Base-by-base conservation (phyloP, 441 rosid species). In the Theobroma grandiflorum region DNA sequence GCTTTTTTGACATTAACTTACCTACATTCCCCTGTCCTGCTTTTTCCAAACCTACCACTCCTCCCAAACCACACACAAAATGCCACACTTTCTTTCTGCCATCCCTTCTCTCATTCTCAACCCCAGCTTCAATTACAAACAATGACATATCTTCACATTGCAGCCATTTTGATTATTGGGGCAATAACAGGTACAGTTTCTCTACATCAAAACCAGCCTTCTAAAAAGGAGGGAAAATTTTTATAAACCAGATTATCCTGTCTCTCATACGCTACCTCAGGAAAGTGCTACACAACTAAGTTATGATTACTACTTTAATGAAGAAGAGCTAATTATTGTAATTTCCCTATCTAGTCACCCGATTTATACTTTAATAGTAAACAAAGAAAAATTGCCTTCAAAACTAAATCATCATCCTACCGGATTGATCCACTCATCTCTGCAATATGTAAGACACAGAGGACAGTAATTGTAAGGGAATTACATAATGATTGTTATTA, bases 121-220 rank as follows among this genome's bases (percentile, higher is more conserved):
- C 40, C 52, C n/a, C 55, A 69, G 11, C 57, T 69, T 69, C 35
- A 67, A 67, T 67, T 45, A 69, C 6, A 45, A 69, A 43, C 53
- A 67, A 67, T n/a, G 22, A 42, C 53, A 20, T 43, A 26, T n/a
- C 62, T 68, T 22, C 53, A 42, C 9, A 68, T 12, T 45, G 73
- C 3, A 49, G 43, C 22, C 43, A 71, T 71, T 71, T 71, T 49
- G 22, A 70, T 26, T 33, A 26, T 26, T 15, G 59, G 43, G 37
- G 8, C 59, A 59, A 16, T 70, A 70, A 49, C 37, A 47, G 14
- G 42, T 70, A 15, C 15, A 31, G 8, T 49, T 63, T 71, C 14
- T 31, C 42, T 31, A 71, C 3, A 26, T 15, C 0, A 31, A 69
- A 71, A 49, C 74, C 43, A 49, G 15, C 75, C 61, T 31, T 15